Percentiles rank a stretch among this genome's conserved stretches.
Evolutionary conservation across 2,329 filamentous ascomycete genomes (phyloP).

Genomic region (Delphinella strobiligena): DNA sequence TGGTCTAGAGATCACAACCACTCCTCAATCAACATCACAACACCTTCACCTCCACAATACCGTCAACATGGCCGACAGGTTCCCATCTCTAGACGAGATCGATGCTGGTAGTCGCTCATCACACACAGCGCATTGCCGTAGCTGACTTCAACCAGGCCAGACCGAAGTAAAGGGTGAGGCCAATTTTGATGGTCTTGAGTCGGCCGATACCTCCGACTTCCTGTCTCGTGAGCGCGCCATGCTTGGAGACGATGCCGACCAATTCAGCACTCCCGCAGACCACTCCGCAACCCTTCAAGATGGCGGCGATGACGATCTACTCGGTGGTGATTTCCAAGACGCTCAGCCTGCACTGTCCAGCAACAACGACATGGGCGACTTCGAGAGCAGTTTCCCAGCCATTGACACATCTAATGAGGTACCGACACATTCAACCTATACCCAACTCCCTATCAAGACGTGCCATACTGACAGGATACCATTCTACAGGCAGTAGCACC

Average conservation of each 20-base stretch:
- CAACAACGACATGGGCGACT: slow-evolving; percentile 44
- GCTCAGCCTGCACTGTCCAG: slow-evolving; percentile 28
- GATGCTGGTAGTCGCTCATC: slow-evolving; percentile 32
- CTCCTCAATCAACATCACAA: not conserved
- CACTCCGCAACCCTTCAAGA: slow-evolving; percentile 50
- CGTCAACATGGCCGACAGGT: slow-evolving; percentile 36
- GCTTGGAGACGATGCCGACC: slow-evolving; percentile 84
- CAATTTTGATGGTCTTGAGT: slow-evolving; percentile 37
- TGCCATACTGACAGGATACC: not conserved
- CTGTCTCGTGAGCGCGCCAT: slow-evolving; percentile 80
- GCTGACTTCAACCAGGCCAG: slow-evolving; percentile 45
- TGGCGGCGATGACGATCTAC: slow-evolving; percentile 49
- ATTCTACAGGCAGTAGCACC: slow-evolving; percentile 53
- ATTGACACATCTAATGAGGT: slow-evolving; percentile 66
- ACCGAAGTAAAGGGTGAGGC: slow-evolving; percentile 47
- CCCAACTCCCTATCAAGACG: not conserved
- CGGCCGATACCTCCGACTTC: slow-evolving; percentile 66
- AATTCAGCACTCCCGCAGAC: slow-evolving; percentile 72
- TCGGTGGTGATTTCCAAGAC: slow-evolving; percentile 39
- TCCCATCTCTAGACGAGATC: slow-evolving; percentile 41
- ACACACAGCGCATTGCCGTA: no score
- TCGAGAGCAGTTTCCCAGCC: slow-evolving; percentile 85
- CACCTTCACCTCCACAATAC: slow-evolving; percentile 2
- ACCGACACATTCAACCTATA: slow-evolving; percentile 9
- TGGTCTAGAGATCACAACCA: not conserved